These are phyloP conservation scores for Fagopyrum homotropicum DNA, from an alignment of 148 eudicot species.

Conservation along the genomic window DNA sequence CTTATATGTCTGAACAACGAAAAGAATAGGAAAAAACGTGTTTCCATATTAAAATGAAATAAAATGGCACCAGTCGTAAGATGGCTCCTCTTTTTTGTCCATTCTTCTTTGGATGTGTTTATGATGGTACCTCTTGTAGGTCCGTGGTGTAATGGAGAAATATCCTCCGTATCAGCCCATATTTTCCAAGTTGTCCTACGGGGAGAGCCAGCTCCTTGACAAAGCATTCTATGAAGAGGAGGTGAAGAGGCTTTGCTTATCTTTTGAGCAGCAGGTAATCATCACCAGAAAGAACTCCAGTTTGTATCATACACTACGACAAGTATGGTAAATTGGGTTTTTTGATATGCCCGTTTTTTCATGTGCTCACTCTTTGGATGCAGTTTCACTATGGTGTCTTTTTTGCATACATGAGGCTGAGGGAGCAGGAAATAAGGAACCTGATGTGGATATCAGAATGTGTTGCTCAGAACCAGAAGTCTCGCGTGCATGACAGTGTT, in stretches of 20 bases:
- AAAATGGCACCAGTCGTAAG: neutral
- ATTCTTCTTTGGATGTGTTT: too few species aligned
- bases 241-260: constrained; percentile 82
- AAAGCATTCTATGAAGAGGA: constrained; percentile 98
- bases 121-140: constrained; percentile 30
- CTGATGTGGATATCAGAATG: constrained; percentile 99
- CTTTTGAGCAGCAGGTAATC: constrained; percentile 87
- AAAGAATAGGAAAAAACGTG: neutral
- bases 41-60: neutral
- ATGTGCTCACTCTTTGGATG: constrained; percentile 18
- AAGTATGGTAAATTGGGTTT: neutral
- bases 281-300: neutral
- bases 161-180: constrained; percentile 84
- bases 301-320: neutral
- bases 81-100: constrained; percentile 40
- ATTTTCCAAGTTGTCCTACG: constrained; percentile 72
- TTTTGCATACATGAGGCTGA: constrained; percentile 88
- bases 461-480: constrained; percentile 94
- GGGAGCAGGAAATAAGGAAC: constrained; percentile 96
- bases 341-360: neutral
- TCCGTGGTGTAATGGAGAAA: constrained; percentile 89
- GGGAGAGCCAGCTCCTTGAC: constrained; percentile 96
- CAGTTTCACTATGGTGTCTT: constrained; percentile 94
- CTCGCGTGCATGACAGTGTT: constrained; percentile 90
- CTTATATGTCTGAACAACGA: neutral